Base-by-base conservation (phyloP, 306 rosid species). In the Dicorynia guianensis region DNA sequence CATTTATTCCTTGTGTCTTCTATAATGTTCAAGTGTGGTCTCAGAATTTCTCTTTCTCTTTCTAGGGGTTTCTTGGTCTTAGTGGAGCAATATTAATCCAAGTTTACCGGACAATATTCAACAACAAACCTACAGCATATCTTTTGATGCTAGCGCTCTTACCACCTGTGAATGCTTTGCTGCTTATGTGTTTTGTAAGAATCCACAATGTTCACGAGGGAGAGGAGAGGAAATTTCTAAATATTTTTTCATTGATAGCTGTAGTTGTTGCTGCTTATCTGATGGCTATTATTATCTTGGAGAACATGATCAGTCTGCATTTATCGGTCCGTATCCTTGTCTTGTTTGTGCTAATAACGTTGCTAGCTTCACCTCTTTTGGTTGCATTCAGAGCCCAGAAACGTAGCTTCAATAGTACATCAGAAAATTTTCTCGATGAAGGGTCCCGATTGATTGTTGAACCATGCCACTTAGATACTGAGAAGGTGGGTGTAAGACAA, bases 81-180 rank as follows among this genome's bases (percentile, higher is more conserved):
- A 90, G 97, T 81, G 96, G 97, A 67, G 97, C 98, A 69, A 86
- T 91, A 62, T 57, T 93, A 48, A 87, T 93, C 47, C 94, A 85
- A 80, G 82, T 91, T 42, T 89, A 89, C 54, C 69, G 44, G 58
- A 84, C 90, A 42, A 2, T 80, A 50, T 87, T 87, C 70, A 68
- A 78, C 62, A 85, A 84, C 61, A 71, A 91, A 13, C 90, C 97
- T 4, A 63, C 79, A 58, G 40, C 87, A 20, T 91, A 71, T 75
- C 89, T 93, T 70, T 85, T 91, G 46, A 75, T 89, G 88, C 83
- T 93, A 55, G 87, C 97, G 13, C 67, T 93, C 69, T 79, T 93
- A 80, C 98, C 98, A 82, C 69, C 76, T 67, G 72, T 56, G 13
- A 84, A 84, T 73, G 54, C 84, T 55, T 67, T 71, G 76, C 50